phyloP scores from a whole-genome alignment of 2,329 filamentous ascomycete species.

The Sclerotinia borealis region DNA sequence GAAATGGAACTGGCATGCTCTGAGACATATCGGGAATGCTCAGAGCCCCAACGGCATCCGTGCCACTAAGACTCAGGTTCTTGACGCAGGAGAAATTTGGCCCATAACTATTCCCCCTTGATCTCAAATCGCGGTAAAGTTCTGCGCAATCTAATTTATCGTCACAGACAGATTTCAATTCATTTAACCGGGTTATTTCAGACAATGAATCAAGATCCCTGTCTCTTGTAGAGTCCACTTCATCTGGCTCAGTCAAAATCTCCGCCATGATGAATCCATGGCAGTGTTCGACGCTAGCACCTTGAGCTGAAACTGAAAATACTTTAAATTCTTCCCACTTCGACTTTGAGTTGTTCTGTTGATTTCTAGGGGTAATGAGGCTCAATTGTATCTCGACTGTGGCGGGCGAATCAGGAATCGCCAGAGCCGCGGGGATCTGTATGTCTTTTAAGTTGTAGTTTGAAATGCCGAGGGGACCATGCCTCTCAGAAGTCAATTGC shows the following conservation, averaged over 20 bases:
- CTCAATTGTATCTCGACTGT: constrained; percentile 46
- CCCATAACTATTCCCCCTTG: background rate
- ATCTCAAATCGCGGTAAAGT: background rate
- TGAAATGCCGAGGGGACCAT: background rate
- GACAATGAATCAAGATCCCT: too few species aligned
- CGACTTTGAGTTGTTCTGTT: constrained; percentile 21
- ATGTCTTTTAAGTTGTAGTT: background rate
- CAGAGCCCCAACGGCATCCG: background rate
- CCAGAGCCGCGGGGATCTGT: background rate
- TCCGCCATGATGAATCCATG: constrained; percentile 32
- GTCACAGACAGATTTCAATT: background rate
- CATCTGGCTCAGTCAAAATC: too few species aligned
- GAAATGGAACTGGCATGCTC: constrained; percentile 32
- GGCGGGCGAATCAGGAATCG: constrained; percentile 16
- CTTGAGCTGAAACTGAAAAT: background rate
- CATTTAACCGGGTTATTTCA: too few species aligned
- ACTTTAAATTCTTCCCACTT: constrained; percentile 8
- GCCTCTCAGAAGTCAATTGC: constrained; percentile 1
- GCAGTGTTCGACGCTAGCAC: constrained; percentile 43
- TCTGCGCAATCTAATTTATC: background rate
- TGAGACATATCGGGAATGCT: constrained; percentile 1
- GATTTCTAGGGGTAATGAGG: constrained; percentile 40
- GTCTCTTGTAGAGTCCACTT: too few species aligned
- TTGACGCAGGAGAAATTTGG: background rate
- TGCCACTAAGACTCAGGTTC: background rate